phyloP scores from a whole-genome alignment of 495 filamentous ascomycete species.

The Hyaloscypha finlandica region DNA sequence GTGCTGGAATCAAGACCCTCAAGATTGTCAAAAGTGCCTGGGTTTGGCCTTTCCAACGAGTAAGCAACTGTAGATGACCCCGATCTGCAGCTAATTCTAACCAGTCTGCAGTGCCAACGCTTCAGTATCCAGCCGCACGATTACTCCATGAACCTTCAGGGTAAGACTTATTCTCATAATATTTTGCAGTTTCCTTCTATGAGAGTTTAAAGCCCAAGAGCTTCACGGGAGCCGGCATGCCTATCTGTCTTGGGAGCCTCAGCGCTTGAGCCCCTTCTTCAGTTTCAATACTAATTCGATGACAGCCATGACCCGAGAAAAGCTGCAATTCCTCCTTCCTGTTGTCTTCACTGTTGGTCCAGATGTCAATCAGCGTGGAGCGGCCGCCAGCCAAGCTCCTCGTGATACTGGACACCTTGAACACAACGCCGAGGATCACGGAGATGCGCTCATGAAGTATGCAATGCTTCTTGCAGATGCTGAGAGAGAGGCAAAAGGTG shows the following conservation, averaged over 20 bases:
- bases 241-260: too few relatives aligned
- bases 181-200: too few relatives aligned
- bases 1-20: slow-evolving; percentile 68
- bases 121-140: slow-evolving; percentile 74
- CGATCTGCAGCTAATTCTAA: slow-evolving; percentile 11
- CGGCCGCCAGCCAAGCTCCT: slow-evolving; percentile 7
- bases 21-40: slow-evolving; percentile 73
- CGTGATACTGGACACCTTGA: slow-evolving; percentile 22
- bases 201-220: too few relatives aligned
- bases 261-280: too few relatives aligned
- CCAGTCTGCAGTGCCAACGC: slow-evolving; percentile 35
- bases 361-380: slow-evolving; percentile 57
- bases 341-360: slow-evolving; percentile 87
- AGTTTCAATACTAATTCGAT: too few relatives aligned
- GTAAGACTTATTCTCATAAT: too few relatives aligned
- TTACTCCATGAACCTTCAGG: slow-evolving; percentile 69
- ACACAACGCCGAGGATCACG: slow-evolving; percentile 27
- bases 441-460: slow-evolving; percentile 68
- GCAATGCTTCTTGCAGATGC: slow-evolving; percentile 71
- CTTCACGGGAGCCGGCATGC: too few relatives aligned
- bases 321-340: slow-evolving; percentile 74
- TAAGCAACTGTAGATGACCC: slow-evolving; percentile 5
- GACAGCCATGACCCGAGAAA: slow-evolving; percentile 77
- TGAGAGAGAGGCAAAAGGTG: slow-evolving; percentile 32
- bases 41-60: slow-evolving; percentile 66